phyloP scores from a whole-genome alignment of 345 rosid genomes.

The Boechera retrofracta region DNA sequence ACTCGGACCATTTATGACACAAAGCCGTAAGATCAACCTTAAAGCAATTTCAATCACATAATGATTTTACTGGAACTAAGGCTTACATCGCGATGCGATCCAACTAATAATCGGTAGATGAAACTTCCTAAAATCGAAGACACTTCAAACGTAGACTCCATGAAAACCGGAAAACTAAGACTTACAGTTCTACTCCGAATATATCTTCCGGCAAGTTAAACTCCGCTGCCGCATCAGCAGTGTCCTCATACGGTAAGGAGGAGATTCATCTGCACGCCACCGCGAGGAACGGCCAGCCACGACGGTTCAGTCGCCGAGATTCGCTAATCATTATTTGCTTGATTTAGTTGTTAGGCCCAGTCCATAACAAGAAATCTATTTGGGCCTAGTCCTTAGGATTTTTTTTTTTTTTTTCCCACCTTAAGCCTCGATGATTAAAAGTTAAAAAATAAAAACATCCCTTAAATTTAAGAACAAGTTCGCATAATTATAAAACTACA shows the following conservation, averaged over 20 bases:
- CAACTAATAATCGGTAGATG: no score
- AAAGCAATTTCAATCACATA: not conserved
- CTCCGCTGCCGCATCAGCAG: not conserved
- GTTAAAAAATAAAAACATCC: no score
- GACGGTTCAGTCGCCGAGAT: constrained; percentile 24
- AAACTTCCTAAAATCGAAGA: constrained; percentile 12
- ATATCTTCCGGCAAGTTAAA: not conserved
- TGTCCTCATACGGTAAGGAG: not conserved
- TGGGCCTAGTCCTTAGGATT: constrained; percentile 15
- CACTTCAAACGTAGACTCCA: not conserved
- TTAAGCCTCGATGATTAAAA: not conserved
- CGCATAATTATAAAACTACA: no score
- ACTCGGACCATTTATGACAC: not conserved
- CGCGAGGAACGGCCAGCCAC: constrained; percentile 1
- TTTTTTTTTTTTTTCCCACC: not conserved
- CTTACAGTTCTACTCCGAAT: not conserved
- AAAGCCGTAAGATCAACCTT: constrained; percentile 4
- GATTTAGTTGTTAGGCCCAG: constrained; percentile 31
- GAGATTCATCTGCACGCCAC: constrained; percentile 5
- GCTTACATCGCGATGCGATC: constrained; percentile 1
- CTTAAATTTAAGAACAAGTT: no score
- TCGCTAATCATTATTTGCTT: not conserved
- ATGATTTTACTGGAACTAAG: not conserved
- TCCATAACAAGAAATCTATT: not conserved
- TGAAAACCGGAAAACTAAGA: not conserved